Evolutionary conservation across 2,329 filamentous ascomycete genomes (phyloP).

Genomic region (Trichocomaceae sp.): DNA sequence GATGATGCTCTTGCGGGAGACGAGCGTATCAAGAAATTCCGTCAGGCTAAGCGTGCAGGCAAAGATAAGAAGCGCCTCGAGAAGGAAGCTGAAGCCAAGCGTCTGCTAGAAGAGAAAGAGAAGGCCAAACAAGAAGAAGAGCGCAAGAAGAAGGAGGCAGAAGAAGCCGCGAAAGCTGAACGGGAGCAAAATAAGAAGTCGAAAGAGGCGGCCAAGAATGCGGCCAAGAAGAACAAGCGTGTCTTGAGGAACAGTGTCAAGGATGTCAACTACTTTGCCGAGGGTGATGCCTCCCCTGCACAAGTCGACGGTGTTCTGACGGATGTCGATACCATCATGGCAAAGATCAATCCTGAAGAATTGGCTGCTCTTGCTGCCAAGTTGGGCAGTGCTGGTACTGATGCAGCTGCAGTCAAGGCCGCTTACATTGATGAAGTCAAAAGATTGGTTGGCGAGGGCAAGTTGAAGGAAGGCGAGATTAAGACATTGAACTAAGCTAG

Average conservation of each 20-base stretch:
- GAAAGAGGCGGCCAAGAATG: constrained; percentile 97
- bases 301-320: constrained; percentile 76
- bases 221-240: constrained; percentile 99
- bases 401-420: constrained; percentile 75
- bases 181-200: constrained; percentile 86
- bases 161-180: constrained; percentile 76
- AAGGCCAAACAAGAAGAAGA: constrained; percentile 79
- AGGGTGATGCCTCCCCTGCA: constrained; percentile 60
- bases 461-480: constrained; percentile 75
- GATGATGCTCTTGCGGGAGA: constrained; percentile 79
- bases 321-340: constrained; percentile 80
- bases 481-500: constrained; percentile 46
- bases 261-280: constrained; percentile 92
- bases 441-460: constrained; percentile 71
- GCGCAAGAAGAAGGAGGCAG: constrained; percentile 71
- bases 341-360: constrained; percentile 86
- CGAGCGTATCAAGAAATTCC: constrained; percentile 96
- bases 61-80: constrained; percentile 95
- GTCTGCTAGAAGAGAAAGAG: constrained; percentile 74
- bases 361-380: constrained; percentile 75
- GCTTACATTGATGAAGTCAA: constrained; percentile 74
- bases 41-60: constrained; percentile 78
- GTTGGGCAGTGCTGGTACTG: constrained; percentile 68
- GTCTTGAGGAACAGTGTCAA: constrained; percentile 89
- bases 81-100: constrained; percentile 85